These are phyloP conservation scores for Ogataea glucozyma DNA, from an alignment of 805 yeast species.

Conservation along the genomic window DNA sequence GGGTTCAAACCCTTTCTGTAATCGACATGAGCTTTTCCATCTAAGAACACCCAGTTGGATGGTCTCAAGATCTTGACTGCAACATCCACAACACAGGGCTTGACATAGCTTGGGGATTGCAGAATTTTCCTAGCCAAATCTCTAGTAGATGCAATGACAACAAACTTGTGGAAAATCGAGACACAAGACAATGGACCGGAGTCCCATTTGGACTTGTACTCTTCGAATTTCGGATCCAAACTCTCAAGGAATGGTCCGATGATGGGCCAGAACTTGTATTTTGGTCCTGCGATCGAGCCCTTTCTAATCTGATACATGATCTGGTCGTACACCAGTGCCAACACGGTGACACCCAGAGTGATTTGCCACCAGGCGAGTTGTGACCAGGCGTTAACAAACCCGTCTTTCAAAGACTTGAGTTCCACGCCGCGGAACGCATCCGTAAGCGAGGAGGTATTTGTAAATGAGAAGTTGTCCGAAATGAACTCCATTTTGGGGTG, in stretches of 20 bases:
- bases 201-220: constrained; percentile 89
- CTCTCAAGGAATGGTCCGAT: constrained; percentile 96
- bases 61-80: constrained; percentile 94
- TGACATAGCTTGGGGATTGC: constrained; percentile 81
- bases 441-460: constrained; percentile 9
- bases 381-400: constrained; percentile 15
- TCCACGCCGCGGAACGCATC: constrained; percentile 13
- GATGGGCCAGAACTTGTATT: constrained; percentile 85
- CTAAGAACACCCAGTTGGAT: constrained; percentile 95
- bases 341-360: constrained; percentile 45
- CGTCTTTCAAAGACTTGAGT: constrained; percentile 5
- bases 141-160: constrained; percentile 86
- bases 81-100: constrained; percentile 98
- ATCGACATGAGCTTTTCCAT: constrained; percentile 93
- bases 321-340: constrained; percentile 67
- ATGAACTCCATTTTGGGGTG: constrained; percentile 25
- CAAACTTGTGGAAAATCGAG: constrained; percentile 96
- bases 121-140: constrained; percentile 87
- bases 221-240: constrained; percentile 93
- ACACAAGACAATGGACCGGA: constrained; percentile 95
- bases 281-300: constrained; percentile 90
- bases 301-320: constrained; percentile 75
- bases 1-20: constrained; percentile 91
- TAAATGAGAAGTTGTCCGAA: constrained; percentile 11
- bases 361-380: constrained; percentile 56